Percentiles rank a stretch among this genome's conserved stretches.
Conservation (phyloP, 257 asterid genomes). For the Solanum bulbocastanum region DNA sequence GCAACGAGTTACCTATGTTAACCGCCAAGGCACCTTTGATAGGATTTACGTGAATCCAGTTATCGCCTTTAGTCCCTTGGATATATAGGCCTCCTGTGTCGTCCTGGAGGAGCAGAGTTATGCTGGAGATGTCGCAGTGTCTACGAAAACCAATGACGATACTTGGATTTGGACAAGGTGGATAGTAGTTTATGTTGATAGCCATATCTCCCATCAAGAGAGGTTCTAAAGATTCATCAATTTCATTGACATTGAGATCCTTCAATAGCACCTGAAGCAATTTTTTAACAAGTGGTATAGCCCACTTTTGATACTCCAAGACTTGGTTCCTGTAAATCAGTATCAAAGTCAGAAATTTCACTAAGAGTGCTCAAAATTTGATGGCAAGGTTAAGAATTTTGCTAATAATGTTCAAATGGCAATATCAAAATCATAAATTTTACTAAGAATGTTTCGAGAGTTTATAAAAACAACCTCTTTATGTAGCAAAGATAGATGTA, state of each 20-base stretch:
- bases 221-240: no score
- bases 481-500: accelerated
- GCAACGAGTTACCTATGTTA: conserved; percentile 36
- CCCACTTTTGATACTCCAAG: conserved; percentile 27
- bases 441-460: no score
- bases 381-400: background rate
- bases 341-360: background rate
- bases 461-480: no score
- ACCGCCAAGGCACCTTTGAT: conserved; percentile 32
- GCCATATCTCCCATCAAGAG: no score
- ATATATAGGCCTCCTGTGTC: conserved; percentile 49
- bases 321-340: conserved; percentile 18
- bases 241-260: no score
- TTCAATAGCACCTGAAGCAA: conserved; percentile 6
- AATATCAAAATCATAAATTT: no score
- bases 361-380: background rate
- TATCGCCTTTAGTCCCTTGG: conserved; percentile 7
- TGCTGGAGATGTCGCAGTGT: conserved; percentile 37
- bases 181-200: no score
- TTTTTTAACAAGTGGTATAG: conserved; percentile 25
- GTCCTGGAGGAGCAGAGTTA: conserved; percentile 48
- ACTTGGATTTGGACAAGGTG: background rate
- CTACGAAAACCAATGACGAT: conserved; percentile 33
- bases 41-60: conserved; percentile 41
- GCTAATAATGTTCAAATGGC: background rate